Evolutionary conservation across 495 filamentous ascomycete species (phyloP), one percentile per base, ranked within the genome.

Genomic region (Hypomontagnella monticulosa): DNA sequence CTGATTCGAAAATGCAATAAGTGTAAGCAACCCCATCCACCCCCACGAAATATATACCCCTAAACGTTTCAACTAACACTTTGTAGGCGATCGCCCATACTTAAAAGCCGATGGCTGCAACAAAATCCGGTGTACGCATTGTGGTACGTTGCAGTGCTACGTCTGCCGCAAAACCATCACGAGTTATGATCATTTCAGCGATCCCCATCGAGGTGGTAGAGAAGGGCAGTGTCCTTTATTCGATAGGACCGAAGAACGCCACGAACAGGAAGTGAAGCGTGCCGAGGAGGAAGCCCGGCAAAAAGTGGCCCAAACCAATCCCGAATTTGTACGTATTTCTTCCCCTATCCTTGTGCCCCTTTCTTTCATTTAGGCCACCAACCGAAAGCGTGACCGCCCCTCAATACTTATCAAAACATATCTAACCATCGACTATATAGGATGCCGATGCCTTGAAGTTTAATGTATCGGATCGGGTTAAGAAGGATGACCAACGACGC

Each of bases 51-150:
- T 53, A 23, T 9, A 16, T 2, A 7, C 3, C 14, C n/a, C 3
- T 12, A 23, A 8, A 19, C 1, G 9, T 23, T 27, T 30, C 74
- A 49, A 43, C 71, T 80, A 53, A 80, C 69, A 33, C n/a, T 16
- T 19, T 32, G 36, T 40, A 83, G 87, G 88, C 68, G 62, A 75
- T 10, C 82, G 81, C 7, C 80, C 84, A 0, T 92, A 89, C 67
- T 78, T 96, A 71, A 97, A 96, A 71, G 83, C 88, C 55, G 73
- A 79, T 32, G 93, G 93, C 8, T 97, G 93, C 78, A 97, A 97
- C 75, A 96, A 93, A 77, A 89, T 96, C 79, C 80, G 69, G 0
- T 96, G 92, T 67, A 76, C 79, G 1, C 79, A 79, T 12, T 94
- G 91, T 63, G 15, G 54, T 3, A 87, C 86, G 33, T 42, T 83